These are phyloP conservation scores for Ulmus americana DNA, from an alignment of 331 rosid genomes.

Conservation along the genomic window DNA sequence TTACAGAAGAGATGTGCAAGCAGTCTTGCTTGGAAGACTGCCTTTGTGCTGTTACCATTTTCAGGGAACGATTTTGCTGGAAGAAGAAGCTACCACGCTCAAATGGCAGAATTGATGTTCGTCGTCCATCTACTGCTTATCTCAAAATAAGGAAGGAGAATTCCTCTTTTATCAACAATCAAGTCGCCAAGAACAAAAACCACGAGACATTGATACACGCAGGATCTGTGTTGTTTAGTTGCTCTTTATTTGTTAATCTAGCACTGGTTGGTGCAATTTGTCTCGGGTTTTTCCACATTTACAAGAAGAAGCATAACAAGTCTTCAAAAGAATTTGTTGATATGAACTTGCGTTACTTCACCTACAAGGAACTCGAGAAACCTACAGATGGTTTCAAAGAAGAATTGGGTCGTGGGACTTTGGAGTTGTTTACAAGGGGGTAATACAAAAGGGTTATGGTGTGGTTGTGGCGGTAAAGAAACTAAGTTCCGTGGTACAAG, in stretches of 20 bases:
- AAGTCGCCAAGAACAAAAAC: constrained; percentile 16
- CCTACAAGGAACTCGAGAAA: neutral
- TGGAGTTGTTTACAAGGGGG: neutral
- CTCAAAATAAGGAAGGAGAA: constrained; percentile 38
- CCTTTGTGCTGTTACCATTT: constrained; percentile 44
- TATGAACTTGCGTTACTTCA: constrained; percentile 1
- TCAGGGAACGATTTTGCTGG: constrained; percentile 24
- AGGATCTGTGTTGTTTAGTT: constrained; percentile 12
- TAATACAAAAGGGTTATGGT: neutral
- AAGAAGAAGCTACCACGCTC: constrained; percentile 31
- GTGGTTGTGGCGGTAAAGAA: neutral
- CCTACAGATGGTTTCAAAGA: neutral
- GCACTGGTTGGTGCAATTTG: neutral
- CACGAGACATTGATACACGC: neutral
- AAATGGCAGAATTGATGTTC: constrained; percentile 29
- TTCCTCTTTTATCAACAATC: neutral
- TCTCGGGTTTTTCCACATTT: neutral
- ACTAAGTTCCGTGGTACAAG: too few species aligned
- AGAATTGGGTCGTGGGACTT: neutral
- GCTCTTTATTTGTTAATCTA: constrained; percentile 4
- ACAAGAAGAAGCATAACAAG: neutral
- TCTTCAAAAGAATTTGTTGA: neutral
- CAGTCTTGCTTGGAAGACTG: constrained; percentile 42
- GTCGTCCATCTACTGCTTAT: constrained; percentile 21
- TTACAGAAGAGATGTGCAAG: constrained; percentile 29